A percentile compares a stretch with the other conserved stretches of the same genome.
phyloP scores from a whole-genome alignment of 768 basidiomycete genomes.

The Exsudoporus frostii region DNA sequence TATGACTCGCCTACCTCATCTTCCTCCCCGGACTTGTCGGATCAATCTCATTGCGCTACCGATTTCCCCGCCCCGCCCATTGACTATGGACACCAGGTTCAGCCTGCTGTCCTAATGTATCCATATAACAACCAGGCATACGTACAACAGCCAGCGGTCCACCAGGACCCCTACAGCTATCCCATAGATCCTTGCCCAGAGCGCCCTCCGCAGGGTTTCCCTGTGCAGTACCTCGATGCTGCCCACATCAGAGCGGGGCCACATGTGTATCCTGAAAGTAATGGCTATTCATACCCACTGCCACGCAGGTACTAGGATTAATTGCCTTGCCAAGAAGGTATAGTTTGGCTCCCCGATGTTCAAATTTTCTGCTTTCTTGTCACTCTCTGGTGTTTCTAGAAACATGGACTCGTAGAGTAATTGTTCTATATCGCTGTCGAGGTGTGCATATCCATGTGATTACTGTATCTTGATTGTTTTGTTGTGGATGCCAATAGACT shows the following conservation, averaged over 20 bases:
- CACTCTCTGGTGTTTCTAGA: conserved; percentile 11
- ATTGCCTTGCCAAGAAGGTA: not conserved
- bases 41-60: conserved; percentile 19
- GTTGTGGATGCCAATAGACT: conserved; percentile 12
- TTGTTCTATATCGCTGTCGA: conserved; percentile 1
- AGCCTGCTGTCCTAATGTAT: conserved; percentile 1
- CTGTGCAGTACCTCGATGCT: conserved; percentile 7
- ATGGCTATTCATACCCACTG: conserved; percentile 10
- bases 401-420: conserved; percentile 10
- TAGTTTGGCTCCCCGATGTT: conserved; percentile 3
- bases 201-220: conserved; percentile 10
- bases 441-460: conserved; percentile 4
- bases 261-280: conserved; percentile 16
- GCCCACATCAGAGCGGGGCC: conserved; percentile 4
- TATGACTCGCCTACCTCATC: conserved; percentile 26
- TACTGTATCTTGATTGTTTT: conserved; percentile 8
- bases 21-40: conserved; percentile 23
- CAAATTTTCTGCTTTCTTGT: conserved; percentile 4
- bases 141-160: conserved; percentile 1
- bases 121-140: conserved; percentile 4
- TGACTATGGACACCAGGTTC: conserved; percentile 3
- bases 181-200: conserved; percentile 9
- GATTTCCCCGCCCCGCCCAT: conserved; percentile 7
- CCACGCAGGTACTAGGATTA: conserved; percentile 8
- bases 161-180: conserved; percentile 14